Evolutionary conservation across 495 filamentous ascomycete genomes (phyloP), one percentile per base, ranked within the genome.

Genomic region (Neurospora africana): DNA sequence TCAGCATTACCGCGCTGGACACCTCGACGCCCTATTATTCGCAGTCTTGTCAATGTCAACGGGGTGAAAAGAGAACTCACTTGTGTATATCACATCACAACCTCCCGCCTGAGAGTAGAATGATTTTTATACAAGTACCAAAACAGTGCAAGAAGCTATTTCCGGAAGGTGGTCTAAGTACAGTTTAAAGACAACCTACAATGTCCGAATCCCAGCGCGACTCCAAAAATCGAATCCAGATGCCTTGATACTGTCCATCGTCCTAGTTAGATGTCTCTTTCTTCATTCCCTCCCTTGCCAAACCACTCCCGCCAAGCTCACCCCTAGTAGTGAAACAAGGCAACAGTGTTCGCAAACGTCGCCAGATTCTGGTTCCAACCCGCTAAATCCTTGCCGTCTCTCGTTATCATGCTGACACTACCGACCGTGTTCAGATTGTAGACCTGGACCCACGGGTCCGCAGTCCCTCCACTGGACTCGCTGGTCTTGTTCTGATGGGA

Each of bases 381-480:
- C n/a, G 79, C 78, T 47, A 80, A 35, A 40, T 80, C 79, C 3
- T 69, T 15, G 19, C 72, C 73, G n/a, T 61, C 27, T 17, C 61
- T 68, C 17, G 79, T 80, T 10, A 76, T 71, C 79, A 80, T 80
- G 61, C 77, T 79, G 36, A 80, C 79, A 23, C 74, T 78, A 7
- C 79, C 79, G 30, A 80, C 73, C 5, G 79, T 80, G 69, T 79
- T 77, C 40, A 80, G 78, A 47, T 80, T 80, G 38, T 79, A 79
- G 39, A 75, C 17, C 43, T 75, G 71, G 1, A 79, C 67, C n/a
- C 69, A 30, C 37, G 30, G 17, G 17, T 73, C 73, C 53, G 4
- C 58, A 2, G 30, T 15, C 8, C 35, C 58, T 27, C 13, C 35
- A n/a, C 1, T 36, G 17, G 38, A 68, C 7, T n/a, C 61, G 30